Conservation (phyloP, 2,329 filamentous ascomycete species). For the Onygenales sp. region DNA sequence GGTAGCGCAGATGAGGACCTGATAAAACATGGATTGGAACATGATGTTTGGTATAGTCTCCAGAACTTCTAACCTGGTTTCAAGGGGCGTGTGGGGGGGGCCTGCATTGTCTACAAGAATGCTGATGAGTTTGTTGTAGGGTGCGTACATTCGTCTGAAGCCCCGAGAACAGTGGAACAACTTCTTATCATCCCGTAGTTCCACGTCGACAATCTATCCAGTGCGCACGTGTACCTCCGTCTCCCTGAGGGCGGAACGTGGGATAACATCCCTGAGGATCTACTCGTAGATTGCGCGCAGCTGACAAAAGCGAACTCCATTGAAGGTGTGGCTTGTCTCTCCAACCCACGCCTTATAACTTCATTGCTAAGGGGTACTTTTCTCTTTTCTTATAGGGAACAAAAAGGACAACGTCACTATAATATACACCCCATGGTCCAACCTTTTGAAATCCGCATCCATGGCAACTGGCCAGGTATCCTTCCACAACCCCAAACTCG, state of each 20-base stretch:
- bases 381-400: constrained; percentile 53
- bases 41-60: constrained; percentile 72
- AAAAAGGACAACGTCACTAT: constrained; percentile 97
- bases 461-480: constrained; percentile 94
- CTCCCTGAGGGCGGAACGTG: constrained; percentile 69
- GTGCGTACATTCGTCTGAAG: neutral
- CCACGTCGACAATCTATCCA: constrained; percentile 94
- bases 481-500: constrained; percentile 78
- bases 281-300: constrained; percentile 86
- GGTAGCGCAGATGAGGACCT: constrained; percentile 72
- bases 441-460: constrained; percentile 86
- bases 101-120: neutral
- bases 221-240: constrained; percentile 90
- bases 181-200: constrained; percentile 48
- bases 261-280: constrained; percentile 66
- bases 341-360: neutral
- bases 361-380: neutral
- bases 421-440: constrained; percentile 97
- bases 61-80: neutral
- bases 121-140: constrained; percentile 2
- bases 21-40: constrained; percentile 87
- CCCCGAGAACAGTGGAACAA: neutral
- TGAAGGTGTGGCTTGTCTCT: constrained; percentile 52
- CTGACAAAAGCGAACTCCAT: constrained; percentile 98
- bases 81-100: no score